Evolutionary conservation across 2,329 filamentous ascomycete genomes (phyloP).

Genomic region (Phaeosphaeriaceae sp.): DNA sequence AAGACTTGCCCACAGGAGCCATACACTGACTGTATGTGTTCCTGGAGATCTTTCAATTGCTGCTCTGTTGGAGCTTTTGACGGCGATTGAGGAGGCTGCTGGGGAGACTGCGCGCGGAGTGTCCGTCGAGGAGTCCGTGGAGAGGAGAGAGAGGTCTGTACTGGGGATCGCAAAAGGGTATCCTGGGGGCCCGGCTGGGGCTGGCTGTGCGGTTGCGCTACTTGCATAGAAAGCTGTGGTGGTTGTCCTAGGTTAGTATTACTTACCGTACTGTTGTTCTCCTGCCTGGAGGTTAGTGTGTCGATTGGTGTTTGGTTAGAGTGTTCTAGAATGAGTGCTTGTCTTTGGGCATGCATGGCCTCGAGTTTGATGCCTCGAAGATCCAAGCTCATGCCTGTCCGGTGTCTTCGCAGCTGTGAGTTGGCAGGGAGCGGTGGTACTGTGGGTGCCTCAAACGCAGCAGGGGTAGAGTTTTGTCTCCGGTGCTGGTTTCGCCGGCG

Average conservation of each 20-base stretch:
- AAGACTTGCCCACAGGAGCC: slow-evolving; percentile 51
- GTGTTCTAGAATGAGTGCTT: slow-evolving; percentile 52
- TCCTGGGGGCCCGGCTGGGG: slow-evolving; percentile 73
- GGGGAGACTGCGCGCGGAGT: slow-evolving; percentile 40
- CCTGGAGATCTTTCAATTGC: slow-evolving; percentile 50
- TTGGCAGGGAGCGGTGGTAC: slow-evolving; percentile 69
- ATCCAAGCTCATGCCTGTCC: slow-evolving; percentile 85
- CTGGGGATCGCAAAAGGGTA: slow-evolving; percentile 46
- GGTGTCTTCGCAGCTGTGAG: slow-evolving; percentile 58
- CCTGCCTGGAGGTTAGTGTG: slow-evolving; percentile 52
- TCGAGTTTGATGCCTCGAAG: slow-evolving; percentile 66
- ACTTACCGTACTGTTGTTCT: slow-evolving; percentile 59
- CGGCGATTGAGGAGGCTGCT: slow-evolving; percentile 39
- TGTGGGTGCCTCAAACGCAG: slow-evolving; percentile 76
- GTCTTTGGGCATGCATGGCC: slow-evolving; percentile 31
- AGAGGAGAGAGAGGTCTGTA: slow-evolving; percentile 45
- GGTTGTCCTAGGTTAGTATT: slow-evolving; percentile 66
- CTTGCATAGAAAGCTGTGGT: slow-evolving; percentile 82
- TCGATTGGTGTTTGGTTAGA: slow-evolving; percentile 34
- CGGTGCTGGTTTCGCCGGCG: slow-evolving; percentile 77
- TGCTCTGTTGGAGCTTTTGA: slow-evolving; percentile 49
- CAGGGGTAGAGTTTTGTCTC: slow-evolving; percentile 86
- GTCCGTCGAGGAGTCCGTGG: slow-evolving; percentile 44
- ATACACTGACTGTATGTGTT: slow-evolving; percentile 54
- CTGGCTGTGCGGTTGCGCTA: slow-evolving; percentile 87